Conservation (phyloP, 1,284 basidiomycete species). For the Leccinum huronense region DNA sequence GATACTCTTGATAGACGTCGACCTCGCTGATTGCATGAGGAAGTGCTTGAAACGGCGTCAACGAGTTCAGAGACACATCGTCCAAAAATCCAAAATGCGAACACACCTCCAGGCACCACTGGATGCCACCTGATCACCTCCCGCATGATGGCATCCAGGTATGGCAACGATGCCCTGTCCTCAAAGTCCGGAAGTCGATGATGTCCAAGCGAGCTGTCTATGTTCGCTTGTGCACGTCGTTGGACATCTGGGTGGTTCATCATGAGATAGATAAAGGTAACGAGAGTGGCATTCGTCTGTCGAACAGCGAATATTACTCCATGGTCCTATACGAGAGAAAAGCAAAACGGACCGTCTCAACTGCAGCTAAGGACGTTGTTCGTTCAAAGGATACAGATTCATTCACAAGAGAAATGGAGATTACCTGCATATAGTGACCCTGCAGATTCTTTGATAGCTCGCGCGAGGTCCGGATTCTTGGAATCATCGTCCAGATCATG, state of each 20-base stretch:
- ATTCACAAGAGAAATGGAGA: too few species aligned
- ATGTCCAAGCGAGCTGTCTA: too few species aligned
- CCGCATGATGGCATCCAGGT: neutral
- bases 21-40: too few species aligned
- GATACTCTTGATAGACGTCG: too few species aligned
- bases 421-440: too few species aligned
- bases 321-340: neutral
- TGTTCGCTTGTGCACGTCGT: too few species aligned
- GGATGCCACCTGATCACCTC: neutral
- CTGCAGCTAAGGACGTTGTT: neutral
- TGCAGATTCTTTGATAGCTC: too few species aligned
- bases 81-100: too few species aligned
- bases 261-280: neutral
- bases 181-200: too few species aligned
- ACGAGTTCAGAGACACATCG: too few species aligned
- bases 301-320: neutral
- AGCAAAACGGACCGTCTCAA: neutral
- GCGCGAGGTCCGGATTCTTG: neutral
- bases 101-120: neutral
- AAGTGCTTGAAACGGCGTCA: too few species aligned
- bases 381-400: neutral
- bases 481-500: constrained; percentile 4
- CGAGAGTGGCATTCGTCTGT: neutral
- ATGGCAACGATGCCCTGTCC: neutral
- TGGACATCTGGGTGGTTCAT: too few species aligned